Conservation (phyloP, 352 stramenopile species). For the Globisporangium orthogonon region DNA sequence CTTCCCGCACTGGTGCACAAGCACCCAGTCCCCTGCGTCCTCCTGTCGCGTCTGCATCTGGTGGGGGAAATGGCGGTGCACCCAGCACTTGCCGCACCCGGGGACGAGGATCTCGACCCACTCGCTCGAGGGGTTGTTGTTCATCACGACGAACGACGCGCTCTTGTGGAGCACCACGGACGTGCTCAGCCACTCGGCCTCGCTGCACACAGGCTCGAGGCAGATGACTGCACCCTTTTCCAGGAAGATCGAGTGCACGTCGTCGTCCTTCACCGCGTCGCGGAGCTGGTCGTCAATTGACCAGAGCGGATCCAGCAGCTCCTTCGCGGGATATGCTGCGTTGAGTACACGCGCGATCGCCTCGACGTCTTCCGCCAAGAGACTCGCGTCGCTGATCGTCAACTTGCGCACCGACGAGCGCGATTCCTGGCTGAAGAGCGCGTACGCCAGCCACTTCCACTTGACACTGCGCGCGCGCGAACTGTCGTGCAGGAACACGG, state of each 20-base stretch:
- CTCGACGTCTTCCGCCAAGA: conserved; percentile 14
- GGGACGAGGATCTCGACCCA: conserved; percentile 32
- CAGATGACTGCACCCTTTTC: conserved; percentile 19
- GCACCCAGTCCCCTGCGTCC: conserved; percentile 4
- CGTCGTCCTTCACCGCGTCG: conserved; percentile 3
- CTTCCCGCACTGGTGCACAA: conserved; percentile 1
- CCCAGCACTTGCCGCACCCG: conserved; percentile 36
- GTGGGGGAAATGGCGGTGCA: conserved; percentile 14
- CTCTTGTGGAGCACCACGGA: conserved; percentile 24
- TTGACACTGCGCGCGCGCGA: conserved; percentile 5
- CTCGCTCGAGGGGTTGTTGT: conserved; percentile 12
- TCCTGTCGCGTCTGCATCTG: background rate
- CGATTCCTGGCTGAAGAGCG: conserved; percentile 10
- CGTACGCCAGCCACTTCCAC: conserved; percentile 14
- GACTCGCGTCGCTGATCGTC: conserved; percentile 5
- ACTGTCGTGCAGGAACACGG: conserved; percentile 7
- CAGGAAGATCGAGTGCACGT: background rate
- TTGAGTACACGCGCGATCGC: conserved; percentile 20
- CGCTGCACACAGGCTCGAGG: conserved; percentile 20
- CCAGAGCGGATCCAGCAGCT: conserved; percentile 29
- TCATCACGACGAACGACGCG: conserved; percentile 22
- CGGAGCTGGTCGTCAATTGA: conserved; percentile 18
- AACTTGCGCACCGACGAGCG: conserved; percentile 10
- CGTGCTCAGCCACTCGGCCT: conserved; percentile 25
- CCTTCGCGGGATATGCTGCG: conserved; percentile 14